phyloP scores from a whole-genome alignment of 2,329 filamentous ascomycete genomes.

The Fusarium xylarioides region DNA sequence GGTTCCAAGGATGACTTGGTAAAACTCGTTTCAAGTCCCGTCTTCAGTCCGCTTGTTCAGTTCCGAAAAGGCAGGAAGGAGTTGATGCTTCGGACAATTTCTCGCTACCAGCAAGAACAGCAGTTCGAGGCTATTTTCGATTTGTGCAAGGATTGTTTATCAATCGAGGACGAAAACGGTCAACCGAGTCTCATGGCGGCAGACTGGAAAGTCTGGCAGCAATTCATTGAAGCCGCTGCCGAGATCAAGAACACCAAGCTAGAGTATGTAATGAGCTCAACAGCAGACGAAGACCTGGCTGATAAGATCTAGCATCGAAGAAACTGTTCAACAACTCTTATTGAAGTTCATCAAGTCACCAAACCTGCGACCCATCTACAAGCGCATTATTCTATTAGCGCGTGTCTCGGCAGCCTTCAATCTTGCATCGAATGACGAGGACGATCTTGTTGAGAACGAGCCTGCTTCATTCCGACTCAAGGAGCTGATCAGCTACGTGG shows the following conservation, averaged over 20 bases:
- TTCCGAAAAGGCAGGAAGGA: conserved; percentile 59
- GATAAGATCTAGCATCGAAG: conserved; percentile 37
- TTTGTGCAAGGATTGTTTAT: conserved; percentile 56
- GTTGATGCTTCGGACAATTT: conserved; percentile 53
- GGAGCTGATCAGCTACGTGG: conserved; percentile 50
- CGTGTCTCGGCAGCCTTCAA: conserved; percentile 51
- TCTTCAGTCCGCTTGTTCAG: conserved; percentile 55
- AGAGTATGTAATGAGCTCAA: conserved; percentile 43
- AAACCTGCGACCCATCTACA: conserved; percentile 50
- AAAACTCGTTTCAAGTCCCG: conserved; percentile 50
- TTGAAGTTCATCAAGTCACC: conserved; percentile 43
- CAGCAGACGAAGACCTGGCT: background rate
- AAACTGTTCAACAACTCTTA: conserved; percentile 45
- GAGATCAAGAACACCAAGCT: conserved; percentile 45
- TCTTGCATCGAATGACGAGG: conserved; percentile 43
- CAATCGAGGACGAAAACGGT: conserved; percentile 48
- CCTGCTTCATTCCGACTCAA: conserved; percentile 46
- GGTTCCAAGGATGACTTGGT: conserved; percentile 54
- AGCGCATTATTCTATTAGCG: conserved; percentile 51
- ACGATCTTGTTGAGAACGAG: conserved; percentile 42
- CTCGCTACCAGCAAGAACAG: conserved; percentile 48
- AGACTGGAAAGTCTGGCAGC: conserved; percentile 55
- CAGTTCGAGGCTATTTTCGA: conserved; percentile 56
- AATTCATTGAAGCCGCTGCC: conserved; percentile 51
- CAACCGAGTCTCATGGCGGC: conserved; percentile 55